Evolutionary conservation across 352 stramenopile species (phyloP), one percentile per base, ranked within the genome.

Genomic region (Phytophthora colocasiae): DNA sequence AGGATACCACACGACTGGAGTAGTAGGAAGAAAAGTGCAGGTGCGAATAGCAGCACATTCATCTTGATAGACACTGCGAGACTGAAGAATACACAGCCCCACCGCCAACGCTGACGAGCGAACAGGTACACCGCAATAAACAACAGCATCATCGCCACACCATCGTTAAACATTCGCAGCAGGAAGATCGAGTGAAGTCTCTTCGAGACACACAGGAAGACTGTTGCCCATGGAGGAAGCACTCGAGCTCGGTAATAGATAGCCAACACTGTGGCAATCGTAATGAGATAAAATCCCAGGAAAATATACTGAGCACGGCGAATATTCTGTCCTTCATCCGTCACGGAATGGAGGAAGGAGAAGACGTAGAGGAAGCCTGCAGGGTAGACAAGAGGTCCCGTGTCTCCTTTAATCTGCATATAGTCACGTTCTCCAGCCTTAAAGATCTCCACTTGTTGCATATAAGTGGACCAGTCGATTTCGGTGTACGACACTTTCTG

Each of bases 391-490:
- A 99, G 72, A 31, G 98, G 97, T 1, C 98, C 98, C 4, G 97
- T 99, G 66, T 96, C 89, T 32, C 98, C 98, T 40, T 87, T 78
- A 63, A 99, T 97, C 49, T 98, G 90, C 31, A 89, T 51, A 78
- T 99, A 99, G 78, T 99, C 89, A 29, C 91, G 85, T 73, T 99
- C 95, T 59, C 97, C 97, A 41, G 84, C 78, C 40, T 98, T 85
- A 69, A 98, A 97, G 29, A 85, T 70, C 59, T 90, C 83, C 26
- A 99, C 97, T 77, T 99, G 94, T 84, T 99, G 83, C 97, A 99
- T 99, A 83, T 99, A 99, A 14, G 98, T 97, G 63, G 92, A 86
- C 97, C 97, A 99, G 79, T 99, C 98, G 68, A 99, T 99, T 82
- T 99, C 97, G 39, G 98, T 99, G 81, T 99, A 95, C 0, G 85